Base-by-base conservation (phyloP, 345 rosid genomes). In the Microthlaspi erraticum region DNA sequence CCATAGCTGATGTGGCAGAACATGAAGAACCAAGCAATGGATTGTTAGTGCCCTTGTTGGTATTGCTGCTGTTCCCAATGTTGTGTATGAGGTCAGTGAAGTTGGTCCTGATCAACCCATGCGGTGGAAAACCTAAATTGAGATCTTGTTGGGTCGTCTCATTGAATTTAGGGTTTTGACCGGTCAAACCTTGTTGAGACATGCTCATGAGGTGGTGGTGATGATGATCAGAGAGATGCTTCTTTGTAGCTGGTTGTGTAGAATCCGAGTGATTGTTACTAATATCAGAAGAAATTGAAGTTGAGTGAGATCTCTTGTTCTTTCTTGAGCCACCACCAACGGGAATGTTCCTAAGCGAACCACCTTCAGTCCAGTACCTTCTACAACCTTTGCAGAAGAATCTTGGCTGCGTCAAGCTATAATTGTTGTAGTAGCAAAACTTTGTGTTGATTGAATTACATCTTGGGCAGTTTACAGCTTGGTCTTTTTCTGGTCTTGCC, bases 291-390 rank as follows among this genome's bases (percentile, higher is more conserved):
- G 86, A 70, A 37, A 82, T 18, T 7, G 81, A 76, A 12, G 81
- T 60, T 10, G 88, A 73, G 20, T 85, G 67, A 29, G 96, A 83
- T 82, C 97, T 87, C 80, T 89, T 94, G 86, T 94, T 94, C 89
- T 89, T 94, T 65, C 98, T 88, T 58, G 99, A 92, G 71, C 93
- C 96, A 33, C 99, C 99, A 14, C 99, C 99, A 10, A 94, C 98
- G 19, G 99, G 99, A 66, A 94, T 94, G 75, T 90, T 94, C 60
- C 98, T 83, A 2, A 91, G 85, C 13, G 99, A 91, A 8, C 99
- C 99, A 6, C 99, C 99, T 74, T 91, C 96, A 26, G 99, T 94
- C 99, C 99, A 94, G 57, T 94, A 94, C 84, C 99, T 90, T 82
- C 92, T 81, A 73, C 99, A 94, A 61, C 93, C 85, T 89, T 94